Evolutionary conservation across 129 eudicot species (phyloP).

Genomic region (Saposhnikovia divaricata): DNA sequence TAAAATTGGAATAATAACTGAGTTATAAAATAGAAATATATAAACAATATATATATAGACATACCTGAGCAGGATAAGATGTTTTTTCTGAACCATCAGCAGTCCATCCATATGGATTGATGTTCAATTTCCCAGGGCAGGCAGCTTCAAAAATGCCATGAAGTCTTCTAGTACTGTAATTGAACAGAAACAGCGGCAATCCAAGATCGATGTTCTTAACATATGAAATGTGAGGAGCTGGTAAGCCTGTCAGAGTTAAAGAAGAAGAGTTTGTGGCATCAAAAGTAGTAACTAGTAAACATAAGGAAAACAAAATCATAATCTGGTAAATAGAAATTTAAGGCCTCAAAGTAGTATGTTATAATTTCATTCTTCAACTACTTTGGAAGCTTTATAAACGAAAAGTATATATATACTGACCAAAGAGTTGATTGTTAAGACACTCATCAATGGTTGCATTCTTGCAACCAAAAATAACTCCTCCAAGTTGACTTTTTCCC

Average conservation of each 20-base stretch:
- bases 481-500: constrained; percentile 53
- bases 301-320: background rate
- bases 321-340: background rate
- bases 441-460: constrained; percentile 50
- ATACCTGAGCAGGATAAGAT: constrained; percentile 77
- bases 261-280: constrained; percentile 4
- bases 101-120: constrained; percentile 86
- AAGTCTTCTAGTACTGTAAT: constrained; percentile 53
- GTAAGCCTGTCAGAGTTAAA: constrained; percentile 54
- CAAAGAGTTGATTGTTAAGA: constrained; percentile 61
- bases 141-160: constrained; percentile 87
- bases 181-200: constrained; percentile 71
- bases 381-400: background rate
- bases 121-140: constrained; percentile 67
- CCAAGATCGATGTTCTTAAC: constrained; percentile 76
- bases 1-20: constrained; percentile 31
- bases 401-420: constrained; percentile 27
- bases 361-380: background rate
- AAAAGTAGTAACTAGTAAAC: background rate
- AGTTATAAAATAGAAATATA: constrained; percentile 3
- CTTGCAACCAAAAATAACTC: constrained; percentile 69
- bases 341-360: background rate
- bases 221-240: constrained; percentile 41
- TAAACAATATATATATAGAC: constrained; percentile 10
- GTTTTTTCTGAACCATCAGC: constrained; percentile 56